Percentiles rank a stretch among this genome's conserved stretches.
Conservation (phyloP, 108 stramenopile species). For the Nitzschia sp. region DNA sequence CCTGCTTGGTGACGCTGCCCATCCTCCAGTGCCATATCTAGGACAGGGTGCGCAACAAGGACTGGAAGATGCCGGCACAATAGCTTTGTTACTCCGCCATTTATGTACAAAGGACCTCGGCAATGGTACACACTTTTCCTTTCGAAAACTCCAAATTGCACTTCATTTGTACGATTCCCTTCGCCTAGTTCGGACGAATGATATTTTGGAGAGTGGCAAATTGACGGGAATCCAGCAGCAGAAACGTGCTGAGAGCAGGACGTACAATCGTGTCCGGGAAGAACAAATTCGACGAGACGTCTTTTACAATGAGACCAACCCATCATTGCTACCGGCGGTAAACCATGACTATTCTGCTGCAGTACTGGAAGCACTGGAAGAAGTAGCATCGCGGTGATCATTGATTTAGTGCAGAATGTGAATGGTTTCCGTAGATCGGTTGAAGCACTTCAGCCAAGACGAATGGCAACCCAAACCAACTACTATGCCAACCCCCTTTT, state of each 20-base stretch:
- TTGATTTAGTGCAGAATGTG: no score
- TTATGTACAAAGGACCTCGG: conserved; percentile 29
- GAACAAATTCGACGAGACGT: conserved; percentile 54
- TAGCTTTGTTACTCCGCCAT: conserved; percentile 39
- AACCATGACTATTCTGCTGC: conserved; percentile 50
- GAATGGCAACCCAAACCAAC: no score
- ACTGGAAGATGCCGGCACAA: conserved; percentile 65
- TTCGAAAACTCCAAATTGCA: conserved; percentile 18
- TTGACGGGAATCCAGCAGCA: conserved; percentile 56
- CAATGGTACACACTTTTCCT: conserved; percentile 5
- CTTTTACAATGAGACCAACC: conserved; percentile 59
- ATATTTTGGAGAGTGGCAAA: conserved; percentile 42
- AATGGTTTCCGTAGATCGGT: no score
- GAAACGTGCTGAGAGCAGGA: conserved; percentile 47
- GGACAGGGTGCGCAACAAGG: conserved; percentile 73
- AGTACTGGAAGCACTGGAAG: conserved; percentile 23
- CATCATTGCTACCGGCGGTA: conserved; percentile 52
- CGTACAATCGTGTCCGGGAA: conserved; percentile 58
- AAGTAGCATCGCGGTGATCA: neutral
- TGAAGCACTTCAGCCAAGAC: no score
- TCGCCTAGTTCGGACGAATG: conserved; percentile 46
- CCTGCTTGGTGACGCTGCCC: conserved; percentile 64
- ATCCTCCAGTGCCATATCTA: conserved; percentile 69
- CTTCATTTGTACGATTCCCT: conserved; percentile 50
- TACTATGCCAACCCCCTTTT: no score